Evolutionary conservation across 2,329 filamentous ascomycete species (phyloP).

Genomic region (Colletotrichum somersetense): DNA sequence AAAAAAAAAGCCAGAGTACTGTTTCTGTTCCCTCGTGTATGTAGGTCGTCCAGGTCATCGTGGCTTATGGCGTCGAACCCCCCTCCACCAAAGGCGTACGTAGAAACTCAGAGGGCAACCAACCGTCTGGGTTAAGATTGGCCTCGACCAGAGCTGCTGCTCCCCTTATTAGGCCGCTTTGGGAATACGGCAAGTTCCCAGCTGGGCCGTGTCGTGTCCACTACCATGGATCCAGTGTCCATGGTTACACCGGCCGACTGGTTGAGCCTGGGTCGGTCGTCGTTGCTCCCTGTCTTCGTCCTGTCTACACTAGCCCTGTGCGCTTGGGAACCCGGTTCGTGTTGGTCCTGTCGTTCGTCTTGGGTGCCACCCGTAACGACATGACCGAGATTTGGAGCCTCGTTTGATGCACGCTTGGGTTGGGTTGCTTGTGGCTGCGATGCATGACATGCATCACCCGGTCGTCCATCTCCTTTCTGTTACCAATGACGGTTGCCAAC

Average conservation of each 20-base stretch:
- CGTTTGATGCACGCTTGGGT: conserved; percentile 3
- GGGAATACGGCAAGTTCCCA: conserved; percentile 18
- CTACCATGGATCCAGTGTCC: conserved; percentile 32
- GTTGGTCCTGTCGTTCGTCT: background rate
- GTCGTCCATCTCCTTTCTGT: background rate
- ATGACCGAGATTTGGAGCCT: background rate
- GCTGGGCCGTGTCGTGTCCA: background rate
- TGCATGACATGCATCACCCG: conserved; percentile 5
- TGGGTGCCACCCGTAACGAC: background rate
- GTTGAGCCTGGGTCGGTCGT: conserved; percentile 19
- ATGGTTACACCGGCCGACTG: conserved; percentile 37
- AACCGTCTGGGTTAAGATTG: conserved; percentile 19
- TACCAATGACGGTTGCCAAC: background rate
- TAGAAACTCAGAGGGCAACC: conserved; percentile 22
- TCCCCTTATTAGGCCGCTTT: conserved; percentile 15
- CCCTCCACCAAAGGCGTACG: conserved; percentile 5
- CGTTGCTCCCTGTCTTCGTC: conserved; percentile 13
- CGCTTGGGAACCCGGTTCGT: background rate
- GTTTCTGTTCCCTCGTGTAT: background rate
- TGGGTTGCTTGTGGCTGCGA: background rate
- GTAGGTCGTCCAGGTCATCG: conserved; percentile 1
- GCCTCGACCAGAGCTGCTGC: conserved; percentile 15
- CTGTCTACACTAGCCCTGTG: conserved; percentile 3
- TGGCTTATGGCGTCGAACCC: conserved; percentile 7
- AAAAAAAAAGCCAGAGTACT: background rate